These are phyloP conservation scores for Globisporangium sylvaticum DNA, from an alignment of 352 stramenopile species.

Conservation along the genomic window DNA sequence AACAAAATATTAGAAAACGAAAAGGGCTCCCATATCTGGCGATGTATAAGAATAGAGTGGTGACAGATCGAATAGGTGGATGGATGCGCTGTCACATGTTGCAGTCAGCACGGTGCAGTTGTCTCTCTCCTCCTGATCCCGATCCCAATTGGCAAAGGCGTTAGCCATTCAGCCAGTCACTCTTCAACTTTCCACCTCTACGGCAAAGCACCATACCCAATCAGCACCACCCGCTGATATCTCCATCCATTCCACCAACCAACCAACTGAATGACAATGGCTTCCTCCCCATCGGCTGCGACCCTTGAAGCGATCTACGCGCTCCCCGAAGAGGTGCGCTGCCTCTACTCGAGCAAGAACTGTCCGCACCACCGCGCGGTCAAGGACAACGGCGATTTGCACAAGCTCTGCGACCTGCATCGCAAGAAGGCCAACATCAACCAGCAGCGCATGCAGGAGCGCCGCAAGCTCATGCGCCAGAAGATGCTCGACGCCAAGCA, in stretches of 20 bases:
- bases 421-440: conserved; percentile 54
- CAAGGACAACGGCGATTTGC: conserved; percentile 45
- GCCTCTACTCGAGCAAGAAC: conserved; percentile 51
- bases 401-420: conserved; percentile 60
- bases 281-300: conserved; percentile 8
- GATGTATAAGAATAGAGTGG: neutral
- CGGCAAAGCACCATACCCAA: neutral
- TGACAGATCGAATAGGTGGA: neutral
- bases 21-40: neutral
- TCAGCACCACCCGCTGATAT: neutral
- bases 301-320: conserved; percentile 15
- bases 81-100: neutral
- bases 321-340: conserved; percentile 19
- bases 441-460: conserved; percentile 42
- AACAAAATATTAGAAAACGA: neutral
- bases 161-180: neutral
- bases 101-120: neutral
- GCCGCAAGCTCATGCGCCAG: conserved; percentile 18
- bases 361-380: conserved; percentile 41
- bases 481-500: conserved; percentile 14
- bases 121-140: neutral
- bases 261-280: conserved; percentile 7
- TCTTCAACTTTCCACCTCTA: conserved; percentile 2
- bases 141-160: neutral
- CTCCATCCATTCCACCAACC: neutral